Evolutionary conservation across 169 alveolate species (phyloP).

Genomic region (Plasmodium adleri): DNA sequence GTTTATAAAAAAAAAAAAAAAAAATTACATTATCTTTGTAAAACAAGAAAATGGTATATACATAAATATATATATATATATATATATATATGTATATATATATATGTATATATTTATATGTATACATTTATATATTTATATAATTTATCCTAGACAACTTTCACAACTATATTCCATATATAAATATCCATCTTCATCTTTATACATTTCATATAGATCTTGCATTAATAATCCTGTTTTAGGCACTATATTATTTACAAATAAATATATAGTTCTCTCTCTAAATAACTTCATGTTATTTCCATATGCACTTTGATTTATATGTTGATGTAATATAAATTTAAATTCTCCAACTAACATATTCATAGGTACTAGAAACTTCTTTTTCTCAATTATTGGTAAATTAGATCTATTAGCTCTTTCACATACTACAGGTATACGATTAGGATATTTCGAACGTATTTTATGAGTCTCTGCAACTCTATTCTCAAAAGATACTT

Average conservation of each 20-base stretch:
- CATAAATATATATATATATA: too few relatives aligned
- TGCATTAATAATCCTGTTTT: constrained; percentile 88
- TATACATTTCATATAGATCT: constrained; percentile 88
- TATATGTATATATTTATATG: background rate
- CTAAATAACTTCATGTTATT: constrained; percentile 75
- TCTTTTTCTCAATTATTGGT: constrained; percentile 77
- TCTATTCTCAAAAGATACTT: constrained; percentile 83
- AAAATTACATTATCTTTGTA: too few relatives aligned
- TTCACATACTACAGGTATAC: constrained; percentile 94
- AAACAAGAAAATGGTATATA: too few relatives aligned
- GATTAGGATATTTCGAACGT: constrained; percentile 89
- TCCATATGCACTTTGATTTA: constrained; percentile 80
- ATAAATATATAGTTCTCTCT: constrained; percentile 87
- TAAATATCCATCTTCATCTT: constrained; percentile 89
- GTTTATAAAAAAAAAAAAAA: constrained; percentile 2
- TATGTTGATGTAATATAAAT: constrained; percentile 90
- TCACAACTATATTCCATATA: constrained; percentile 89
- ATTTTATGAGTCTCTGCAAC: constrained; percentile 89
- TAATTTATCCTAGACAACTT: constrained; percentile 79
- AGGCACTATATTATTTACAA: constrained; percentile 87
- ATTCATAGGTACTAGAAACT: constrained; percentile 89
- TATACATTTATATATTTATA: background rate
- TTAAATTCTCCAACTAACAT: constrained; percentile 92
- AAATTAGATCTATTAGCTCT: constrained; percentile 76
- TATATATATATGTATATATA: too few relatives aligned